Percentiles rank a stretch among this genome's conserved stretches.
These are phyloP conservation scores for Afroboletus lepidellus DNA, from an alignment of 1,284 basidiomycete species.

Conservation along the genomic window DNA sequence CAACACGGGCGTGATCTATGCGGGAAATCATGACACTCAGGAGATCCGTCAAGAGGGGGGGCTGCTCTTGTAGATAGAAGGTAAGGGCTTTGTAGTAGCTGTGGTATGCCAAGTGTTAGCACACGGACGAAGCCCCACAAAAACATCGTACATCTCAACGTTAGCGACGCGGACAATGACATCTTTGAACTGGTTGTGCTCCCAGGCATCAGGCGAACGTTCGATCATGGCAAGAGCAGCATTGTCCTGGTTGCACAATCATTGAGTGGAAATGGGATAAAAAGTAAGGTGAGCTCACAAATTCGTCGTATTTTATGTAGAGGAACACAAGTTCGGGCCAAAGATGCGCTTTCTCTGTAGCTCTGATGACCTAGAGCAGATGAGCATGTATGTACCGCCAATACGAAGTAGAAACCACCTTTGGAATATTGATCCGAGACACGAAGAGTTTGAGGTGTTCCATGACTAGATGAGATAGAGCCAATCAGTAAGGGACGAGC, in stretches of 20 bases:
- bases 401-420: constrained; percentile 35
- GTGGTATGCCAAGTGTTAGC: constrained; percentile 3
- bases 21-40: constrained; percentile 90
- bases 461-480: constrained; percentile 66
- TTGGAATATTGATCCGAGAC: constrained; percentile 93
- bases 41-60: constrained; percentile 90
- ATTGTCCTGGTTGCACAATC: constrained; percentile 64
- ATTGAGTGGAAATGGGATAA: neutral
- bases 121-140: neutral
- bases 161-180: constrained; percentile 94
- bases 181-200: constrained; percentile 99
- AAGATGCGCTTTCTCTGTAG: constrained; percentile 93
- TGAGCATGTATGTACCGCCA: constrained; percentile 10
- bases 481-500: constrained; percentile 1
- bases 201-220: constrained; percentile 95
- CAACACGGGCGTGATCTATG: constrained; percentile 93
- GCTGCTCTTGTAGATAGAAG: constrained; percentile 93
- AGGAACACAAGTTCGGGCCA: constrained; percentile 99
- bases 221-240: constrained; percentile 99
- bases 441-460: constrained; percentile 98
- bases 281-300: constrained; percentile 47
- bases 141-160: constrained; percentile 80
- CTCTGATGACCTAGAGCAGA: constrained; percentile 77
- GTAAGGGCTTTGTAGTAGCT: constrained; percentile 88
- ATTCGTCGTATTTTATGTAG: constrained; percentile 98